Conservation (phyloP, 1,284 basidiomycete genomes). For the Moesziomyces globuligerus region DNA sequence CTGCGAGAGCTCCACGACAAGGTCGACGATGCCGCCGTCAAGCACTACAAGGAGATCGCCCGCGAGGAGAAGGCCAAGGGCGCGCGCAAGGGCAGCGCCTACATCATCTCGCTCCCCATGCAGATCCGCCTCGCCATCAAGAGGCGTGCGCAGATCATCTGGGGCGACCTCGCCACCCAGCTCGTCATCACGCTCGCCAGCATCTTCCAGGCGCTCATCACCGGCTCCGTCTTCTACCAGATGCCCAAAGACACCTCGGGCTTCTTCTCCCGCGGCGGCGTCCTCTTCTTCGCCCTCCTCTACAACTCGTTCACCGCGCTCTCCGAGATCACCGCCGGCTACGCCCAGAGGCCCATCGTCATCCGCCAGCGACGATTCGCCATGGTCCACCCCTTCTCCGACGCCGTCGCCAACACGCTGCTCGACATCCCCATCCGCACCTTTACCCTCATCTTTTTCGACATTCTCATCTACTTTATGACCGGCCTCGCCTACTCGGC, state of each 20-base stretch:
- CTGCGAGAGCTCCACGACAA: constrained; percentile 20
- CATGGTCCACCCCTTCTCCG: constrained; percentile 56
- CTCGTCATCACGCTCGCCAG: constrained; percentile 62
- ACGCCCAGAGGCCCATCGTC: constrained; percentile 57
- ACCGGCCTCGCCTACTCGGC: constrained; percentile 44
- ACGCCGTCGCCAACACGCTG: constrained; percentile 50
- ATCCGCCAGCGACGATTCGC: constrained; percentile 57
- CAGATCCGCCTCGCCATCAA: constrained; percentile 77
- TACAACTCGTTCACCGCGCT: constrained; percentile 71
- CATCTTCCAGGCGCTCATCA: constrained; percentile 74
- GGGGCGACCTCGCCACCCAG: constrained; percentile 72
- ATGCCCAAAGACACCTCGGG: constrained; percentile 74
- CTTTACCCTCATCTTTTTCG: constrained; percentile 40
- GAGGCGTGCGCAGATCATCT: constrained; percentile 76
- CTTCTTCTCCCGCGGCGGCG: constrained; percentile 82
- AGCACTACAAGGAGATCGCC: constrained; percentile 37
- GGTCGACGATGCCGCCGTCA: constrained; percentile 23
- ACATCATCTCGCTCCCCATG: constrained; percentile 54
- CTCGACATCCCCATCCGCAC: constrained; percentile 59
- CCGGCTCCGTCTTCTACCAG: constrained; percentile 80
- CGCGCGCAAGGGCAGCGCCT: constrained; percentile 36
- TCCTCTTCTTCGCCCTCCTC: constrained; percentile 52
- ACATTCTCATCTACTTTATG: constrained; percentile 62
- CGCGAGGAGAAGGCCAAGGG: constrained; percentile 46
- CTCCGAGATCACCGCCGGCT: constrained; percentile 54